Conservation (phyloP, 371 early-diverging fungal genomes). For the Blyttiomyces sp. region DNA sequence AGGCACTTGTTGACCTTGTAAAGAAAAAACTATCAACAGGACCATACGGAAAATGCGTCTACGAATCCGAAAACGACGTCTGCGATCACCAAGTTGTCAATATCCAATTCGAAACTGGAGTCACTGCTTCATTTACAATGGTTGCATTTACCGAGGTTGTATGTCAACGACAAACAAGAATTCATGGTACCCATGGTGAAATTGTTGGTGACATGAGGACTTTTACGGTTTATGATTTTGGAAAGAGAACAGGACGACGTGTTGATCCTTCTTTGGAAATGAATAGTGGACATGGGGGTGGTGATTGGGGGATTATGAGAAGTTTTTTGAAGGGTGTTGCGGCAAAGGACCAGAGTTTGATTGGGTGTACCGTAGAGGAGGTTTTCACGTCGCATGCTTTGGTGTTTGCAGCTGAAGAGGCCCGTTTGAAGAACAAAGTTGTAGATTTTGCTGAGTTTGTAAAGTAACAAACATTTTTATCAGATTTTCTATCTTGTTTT, state of each 20-base stretch:
- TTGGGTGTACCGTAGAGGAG: constrained; percentile 34
- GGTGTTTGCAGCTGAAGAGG: constrained; percentile 55
- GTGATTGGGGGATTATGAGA: constrained; percentile 42
- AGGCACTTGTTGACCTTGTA: constrained; percentile 19
- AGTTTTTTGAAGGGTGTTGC: constrained; percentile 40
- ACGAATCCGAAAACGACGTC: constrained; percentile 62
- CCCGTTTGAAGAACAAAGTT: constrained; percentile 33
- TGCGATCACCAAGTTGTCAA: constrained; percentile 59
- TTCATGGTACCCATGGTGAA: constrained; percentile 51
- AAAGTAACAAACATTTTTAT: too few relatives aligned
- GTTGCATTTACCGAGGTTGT: constrained; percentile 50
- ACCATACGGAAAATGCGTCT: constrained; percentile 62
- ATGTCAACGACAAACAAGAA: constrained; percentile 46
- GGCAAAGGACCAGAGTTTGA: constrained; percentile 15
- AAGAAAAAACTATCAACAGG: constrained; percentile 18
- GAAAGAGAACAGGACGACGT: constrained; percentile 15
- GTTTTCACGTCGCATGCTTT: constrained; percentile 35
- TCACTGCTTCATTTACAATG: constrained; percentile 53
- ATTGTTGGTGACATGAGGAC: constrained; percentile 43
- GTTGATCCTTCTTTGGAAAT: constrained; percentile 13
- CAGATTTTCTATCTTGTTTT: too few relatives aligned
- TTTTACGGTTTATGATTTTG: constrained; percentile 35
- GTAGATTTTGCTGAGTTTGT: constrained; percentile 28
- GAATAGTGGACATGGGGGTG: constrained; percentile 45
- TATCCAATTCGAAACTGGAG: constrained; percentile 48